Evolutionary conservation across 2,329 filamentous ascomycete genomes (phyloP).

Genomic region (Xylariaceae sp.): DNA sequence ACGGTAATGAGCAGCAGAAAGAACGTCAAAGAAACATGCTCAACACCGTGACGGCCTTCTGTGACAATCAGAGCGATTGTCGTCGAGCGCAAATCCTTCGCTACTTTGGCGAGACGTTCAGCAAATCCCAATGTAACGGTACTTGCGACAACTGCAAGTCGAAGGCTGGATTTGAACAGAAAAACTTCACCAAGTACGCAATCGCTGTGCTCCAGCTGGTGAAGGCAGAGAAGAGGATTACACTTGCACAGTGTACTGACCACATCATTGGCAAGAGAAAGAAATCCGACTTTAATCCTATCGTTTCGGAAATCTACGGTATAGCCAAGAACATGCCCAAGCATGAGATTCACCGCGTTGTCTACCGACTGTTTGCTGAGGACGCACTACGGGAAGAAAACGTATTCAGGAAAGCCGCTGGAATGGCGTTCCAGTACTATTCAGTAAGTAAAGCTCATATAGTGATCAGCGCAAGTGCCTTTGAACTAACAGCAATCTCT

Average conservation of each 20-base stretch:
- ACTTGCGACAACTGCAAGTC: slow-evolving; percentile 88
- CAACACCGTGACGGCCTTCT: slow-evolving; percentile 76
- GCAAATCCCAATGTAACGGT: slow-evolving; percentile 62
- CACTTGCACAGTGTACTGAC: slow-evolving; percentile 76
- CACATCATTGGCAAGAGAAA: slow-evolving; percentile 67
- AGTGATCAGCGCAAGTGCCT: neutral
- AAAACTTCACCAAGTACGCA: slow-evolving; percentile 74
- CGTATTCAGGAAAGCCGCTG: slow-evolving; percentile 51
- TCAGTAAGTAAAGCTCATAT: slow-evolving; percentile 41
- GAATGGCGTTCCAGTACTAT: slow-evolving; percentile 72
- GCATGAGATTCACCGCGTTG: slow-evolving; percentile 77
- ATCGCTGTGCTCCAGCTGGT: slow-evolving; percentile 66
- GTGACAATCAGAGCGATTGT: slow-evolving; percentile 84
- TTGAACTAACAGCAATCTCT: slow-evolving; percentile 26
- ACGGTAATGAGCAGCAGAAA: slow-evolving; percentile 73
- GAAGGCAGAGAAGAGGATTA: slow-evolving; percentile 56
- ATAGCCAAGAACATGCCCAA: slow-evolving; percentile 64
- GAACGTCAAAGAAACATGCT: slow-evolving; percentile 81
- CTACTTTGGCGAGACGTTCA: slow-evolving; percentile 91
- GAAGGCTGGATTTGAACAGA: slow-evolving; percentile 61
- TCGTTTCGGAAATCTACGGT: slow-evolving; percentile 59
- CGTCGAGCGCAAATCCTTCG: slow-evolving; percentile 79
- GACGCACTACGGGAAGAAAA: slow-evolving; percentile 69
- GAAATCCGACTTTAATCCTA: slow-evolving; percentile 45
- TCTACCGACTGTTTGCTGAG: slow-evolving; percentile 68